Evolutionary conservation across 306 rosid species (phyloP), one percentile per base, ranked within the genome.

Genomic region (Cicer judaicum): DNA sequence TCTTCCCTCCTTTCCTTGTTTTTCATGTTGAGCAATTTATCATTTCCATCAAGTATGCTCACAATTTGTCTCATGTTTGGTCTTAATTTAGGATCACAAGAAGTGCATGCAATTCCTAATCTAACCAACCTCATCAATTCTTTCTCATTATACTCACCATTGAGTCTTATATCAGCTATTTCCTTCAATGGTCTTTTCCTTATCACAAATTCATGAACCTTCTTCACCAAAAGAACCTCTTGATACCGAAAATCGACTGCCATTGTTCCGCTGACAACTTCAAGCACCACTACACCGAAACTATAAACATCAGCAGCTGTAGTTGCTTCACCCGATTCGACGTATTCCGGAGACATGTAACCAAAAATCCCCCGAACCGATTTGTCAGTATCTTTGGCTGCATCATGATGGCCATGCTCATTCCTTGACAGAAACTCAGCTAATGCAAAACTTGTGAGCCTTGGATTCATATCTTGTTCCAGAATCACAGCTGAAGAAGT

Each of bases 401-500:
- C 85, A 69, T 89, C 94, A 44, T 85, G 90, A 6, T 83, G 88
- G 5, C 94, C 96, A 34, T 87, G 90, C 74, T 88, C 98, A 14
- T 93, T 93, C 59, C 97, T 78, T 61, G 96, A 84, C 81, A 93
- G 64, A 66, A 93, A 93, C 44, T 93, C 97, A 19, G 98, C 98
- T 15, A 93, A 88, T n/a, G 98, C 98, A 42, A 93, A 93, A 81
- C 87, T 75, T 65, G 81, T 71, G 61, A 93, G 89, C 70, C 96
- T 88, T 59, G 98, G 96, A 53, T 90, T 91, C 85, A 89, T 87
- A 82, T 91, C 97, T 14, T 83, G 83, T 74, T 91, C 98, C 50
- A 93, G 89, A 78, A 91, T 87, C 46, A 93, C 82, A 61, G 98
- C 97, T 4, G 98, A 93, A 55, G 98, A 91, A 75, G 98, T 93